A percentile compares a stretch with the other conserved stretches of the same genome.
phyloP scores from a whole-genome alignment of 108 stramenopile species.

The Cyclotella kingstonii region DNA sequence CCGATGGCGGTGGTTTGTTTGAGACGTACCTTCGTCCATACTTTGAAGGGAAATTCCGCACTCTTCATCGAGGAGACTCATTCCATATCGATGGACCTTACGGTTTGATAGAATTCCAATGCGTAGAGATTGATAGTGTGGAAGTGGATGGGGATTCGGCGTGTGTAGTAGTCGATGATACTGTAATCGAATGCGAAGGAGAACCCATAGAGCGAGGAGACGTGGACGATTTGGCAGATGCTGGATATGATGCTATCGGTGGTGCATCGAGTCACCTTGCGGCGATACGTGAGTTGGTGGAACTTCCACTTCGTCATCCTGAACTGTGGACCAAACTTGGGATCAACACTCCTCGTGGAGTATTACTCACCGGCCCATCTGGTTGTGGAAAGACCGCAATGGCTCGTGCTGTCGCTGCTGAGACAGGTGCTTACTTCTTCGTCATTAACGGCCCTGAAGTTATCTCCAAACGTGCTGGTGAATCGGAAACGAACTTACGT shows the following conservation, averaged over 20 bases:
- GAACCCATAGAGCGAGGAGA: slow-evolving; percentile 79
- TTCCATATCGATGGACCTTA: slow-evolving; percentile 73
- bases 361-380: slow-evolving; percentile 96
- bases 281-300: slow-evolving; percentile 93
- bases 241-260: slow-evolving; percentile 96
- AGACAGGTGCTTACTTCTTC: slow-evolving; percentile 94
- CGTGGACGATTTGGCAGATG: slow-evolving; percentile 88
- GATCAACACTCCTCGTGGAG: slow-evolving; percentile 95
- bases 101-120: slow-evolving; percentile 78
- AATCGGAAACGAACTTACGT: slow-evolving; percentile 94
- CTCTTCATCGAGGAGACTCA: slow-evolving; percentile 69
- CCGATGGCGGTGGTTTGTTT: slow-evolving; percentile 57
- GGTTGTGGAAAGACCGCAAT: slow-evolving; percentile 98
- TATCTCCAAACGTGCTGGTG: slow-evolving; percentile 94
- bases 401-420: slow-evolving; percentile 94
- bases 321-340: slow-evolving; percentile 95
- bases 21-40: slow-evolving; percentile 86
- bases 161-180: slow-evolving; percentile 87
- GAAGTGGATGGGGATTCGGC: slow-evolving; percentile 78
- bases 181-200: slow-evolving; percentile 79
- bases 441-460: slow-evolving; percentile 98
- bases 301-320: slow-evolving; percentile 93
- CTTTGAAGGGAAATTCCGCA: slow-evolving; percentile 82
- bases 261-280: slow-evolving; percentile 95
- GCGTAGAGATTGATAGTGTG: slow-evolving; percentile 84